Percentiles rank a stretch among this genome's conserved stretches.
Evolutionary conservation across 495 filamentous ascomycete species (phyloP).

Genomic region (Platismatia glauca): DNA sequence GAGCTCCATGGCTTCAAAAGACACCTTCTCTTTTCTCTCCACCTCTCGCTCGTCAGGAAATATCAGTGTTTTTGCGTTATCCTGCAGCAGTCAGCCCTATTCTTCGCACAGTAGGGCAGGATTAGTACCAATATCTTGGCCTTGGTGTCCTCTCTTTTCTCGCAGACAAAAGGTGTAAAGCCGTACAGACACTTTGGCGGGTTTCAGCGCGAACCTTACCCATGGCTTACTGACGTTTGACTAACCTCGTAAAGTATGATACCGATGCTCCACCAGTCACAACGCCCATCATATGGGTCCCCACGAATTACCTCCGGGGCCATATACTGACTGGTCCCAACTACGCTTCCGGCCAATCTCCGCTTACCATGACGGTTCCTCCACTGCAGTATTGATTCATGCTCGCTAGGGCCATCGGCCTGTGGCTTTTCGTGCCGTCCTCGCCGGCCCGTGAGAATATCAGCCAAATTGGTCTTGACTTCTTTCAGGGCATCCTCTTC

Average conservation of each 20-base stretch:
- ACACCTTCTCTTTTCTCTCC: constrained; percentile 28
- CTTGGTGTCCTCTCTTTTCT: constrained; percentile 74
- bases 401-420: constrained; percentile 24
- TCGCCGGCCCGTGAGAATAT: constrained; percentile 38
- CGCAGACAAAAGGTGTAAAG: constrained; percentile 77
- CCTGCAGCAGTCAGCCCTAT: constrained; percentile 31
- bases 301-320: constrained; percentile 86
- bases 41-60: constrained; percentile 45
- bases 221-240: constrained; percentile 3
- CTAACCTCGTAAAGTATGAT: constrained; percentile 79
- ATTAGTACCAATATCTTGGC: constrained; percentile 60
- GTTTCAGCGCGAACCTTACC: constrained; percentile 7
- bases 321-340: constrained; percentile 97
- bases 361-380: constrained; percentile 67
- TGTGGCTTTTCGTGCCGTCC: constrained; percentile 40
- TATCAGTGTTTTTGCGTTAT: constrained; percentile 40
- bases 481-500: constrained; percentile 43
- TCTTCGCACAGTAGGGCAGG: background rate
- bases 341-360: constrained; percentile 70
- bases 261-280: constrained; percentile 95
- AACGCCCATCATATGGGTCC: constrained; percentile 77
- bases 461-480: constrained; percentile 39
- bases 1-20: constrained; percentile 57
- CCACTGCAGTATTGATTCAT: constrained; percentile 61
- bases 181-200: constrained; percentile 67